Conservation (phyloP, 495 filamentous ascomycete genomes). For the Talaromyces liani region DNA sequence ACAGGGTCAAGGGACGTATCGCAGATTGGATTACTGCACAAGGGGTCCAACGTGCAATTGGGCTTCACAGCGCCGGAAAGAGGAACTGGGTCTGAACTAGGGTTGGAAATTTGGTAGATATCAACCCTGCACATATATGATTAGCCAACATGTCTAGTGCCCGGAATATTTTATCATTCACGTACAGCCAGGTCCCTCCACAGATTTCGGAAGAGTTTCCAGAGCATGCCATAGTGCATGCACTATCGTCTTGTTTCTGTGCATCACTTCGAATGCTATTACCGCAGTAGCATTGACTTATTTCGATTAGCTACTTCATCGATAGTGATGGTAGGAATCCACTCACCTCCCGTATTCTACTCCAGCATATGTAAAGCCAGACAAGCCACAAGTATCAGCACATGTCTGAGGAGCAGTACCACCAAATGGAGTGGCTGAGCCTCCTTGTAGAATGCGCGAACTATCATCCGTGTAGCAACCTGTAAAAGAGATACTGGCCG, state of each 20-base stretch:
- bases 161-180: background rate
- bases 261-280: background rate
- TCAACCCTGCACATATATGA: background rate
- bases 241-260: background rate
- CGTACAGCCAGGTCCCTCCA: conserved; percentile 1
- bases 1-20: conserved; percentile 25
- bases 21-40: conserved; percentile 22
- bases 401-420: background rate
- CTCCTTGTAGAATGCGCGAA: background rate
- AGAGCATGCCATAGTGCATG: conserved; percentile 2
- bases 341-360: conserved; percentile 2
- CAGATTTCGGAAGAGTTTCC: conserved; percentile 2
- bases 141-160: background rate
- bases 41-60: conserved; percentile 9
- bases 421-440: background rate
- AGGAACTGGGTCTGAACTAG: background rate
- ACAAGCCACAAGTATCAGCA: background rate
- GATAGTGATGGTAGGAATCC: no score
- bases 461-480: conserved; percentile 4
- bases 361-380: background rate
- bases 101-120: conserved; percentile 4
- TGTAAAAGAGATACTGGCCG: background rate
- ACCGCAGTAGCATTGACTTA: conserved; percentile 2
- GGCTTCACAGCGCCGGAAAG: conserved; percentile 6
- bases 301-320: no score